Conservation (phyloP, 2,329 filamentous ascomycete species). For the Trichoderma sp. region DNA sequence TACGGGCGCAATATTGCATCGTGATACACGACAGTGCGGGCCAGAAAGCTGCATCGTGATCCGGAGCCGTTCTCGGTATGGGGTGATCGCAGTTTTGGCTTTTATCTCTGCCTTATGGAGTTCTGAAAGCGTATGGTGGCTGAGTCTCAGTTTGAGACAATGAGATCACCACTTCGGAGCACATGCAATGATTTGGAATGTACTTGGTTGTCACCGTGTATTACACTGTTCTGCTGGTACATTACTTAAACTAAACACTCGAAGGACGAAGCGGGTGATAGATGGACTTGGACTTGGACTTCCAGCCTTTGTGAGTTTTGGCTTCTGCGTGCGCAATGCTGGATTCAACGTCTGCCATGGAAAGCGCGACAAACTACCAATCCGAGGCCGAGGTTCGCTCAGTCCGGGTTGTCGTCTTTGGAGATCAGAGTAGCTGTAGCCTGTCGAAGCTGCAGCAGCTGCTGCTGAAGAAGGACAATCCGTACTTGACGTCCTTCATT, state of each 20-base stretch:
- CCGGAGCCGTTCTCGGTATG: too few species aligned
- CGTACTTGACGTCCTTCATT: slow-evolving; percentile 20
- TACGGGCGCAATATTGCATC: too few species aligned
- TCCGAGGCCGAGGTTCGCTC: background rate
- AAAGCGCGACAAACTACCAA: background rate
- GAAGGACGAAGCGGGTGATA: slow-evolving; percentile 1
- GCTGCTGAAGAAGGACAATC: slow-evolving; percentile 16
- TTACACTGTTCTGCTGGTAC: too few species aligned
- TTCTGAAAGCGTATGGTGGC: too few species aligned
- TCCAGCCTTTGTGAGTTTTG: background rate
- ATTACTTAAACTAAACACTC: background rate
- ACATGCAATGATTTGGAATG: too few species aligned
- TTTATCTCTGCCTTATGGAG: too few species aligned
- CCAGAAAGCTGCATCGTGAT: too few species aligned
- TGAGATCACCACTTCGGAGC: too few species aligned
- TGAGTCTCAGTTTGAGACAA: too few species aligned
- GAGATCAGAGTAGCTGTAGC: slow-evolving; percentile 22
- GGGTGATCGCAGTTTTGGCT: too few species aligned
- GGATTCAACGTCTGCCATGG: slow-evolving; percentile 14
- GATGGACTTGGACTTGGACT: background rate
- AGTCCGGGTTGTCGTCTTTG: slow-evolving; percentile 18
- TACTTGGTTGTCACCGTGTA: too few species aligned
- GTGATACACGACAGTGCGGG: too few species aligned
- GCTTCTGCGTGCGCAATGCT: background rate
- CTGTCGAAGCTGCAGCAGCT: slow-evolving; percentile 15